Conservation (phyloP, 2,329 filamentous ascomycete species). For the Alternaria sp. region DNA sequence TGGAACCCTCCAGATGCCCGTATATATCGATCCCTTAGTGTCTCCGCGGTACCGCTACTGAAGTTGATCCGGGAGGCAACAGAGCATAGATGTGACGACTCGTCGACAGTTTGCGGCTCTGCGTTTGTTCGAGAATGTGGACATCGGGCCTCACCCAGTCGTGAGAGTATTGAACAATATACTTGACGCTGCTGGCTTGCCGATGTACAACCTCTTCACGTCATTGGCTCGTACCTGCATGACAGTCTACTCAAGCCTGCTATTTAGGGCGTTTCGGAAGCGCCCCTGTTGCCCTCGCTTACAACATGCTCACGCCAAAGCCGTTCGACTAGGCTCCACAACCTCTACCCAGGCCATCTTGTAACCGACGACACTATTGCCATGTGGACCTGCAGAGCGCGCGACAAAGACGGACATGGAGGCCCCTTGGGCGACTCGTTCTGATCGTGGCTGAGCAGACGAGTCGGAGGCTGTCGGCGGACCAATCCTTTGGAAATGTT, state of each 20-base stretch:
- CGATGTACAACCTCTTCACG: conserved; percentile 11
- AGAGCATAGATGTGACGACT: neutral
- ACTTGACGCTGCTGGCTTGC: conserved; percentile 25
- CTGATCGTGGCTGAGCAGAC: conserved; percentile 40
- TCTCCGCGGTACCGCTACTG: neutral
- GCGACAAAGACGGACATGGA: conserved; percentile 42
- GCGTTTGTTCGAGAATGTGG: conserved; percentile 5
- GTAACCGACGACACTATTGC: conserved; percentile 25
- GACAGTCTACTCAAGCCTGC: conserved; percentile 25
- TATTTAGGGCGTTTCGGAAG: conserved; percentile 44
- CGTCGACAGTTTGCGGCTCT: conserved; percentile 10
- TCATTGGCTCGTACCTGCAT: conserved; percentile 40
- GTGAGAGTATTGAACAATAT: conserved; percentile 16
- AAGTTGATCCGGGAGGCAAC: neutral
- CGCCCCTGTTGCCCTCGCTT: conserved; percentile 30
- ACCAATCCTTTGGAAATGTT: conserved; percentile 33
- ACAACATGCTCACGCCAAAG: conserved; percentile 17
- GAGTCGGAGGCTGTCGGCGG: conserved; percentile 20
- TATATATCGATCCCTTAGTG: neutral
- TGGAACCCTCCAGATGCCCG: neutral
- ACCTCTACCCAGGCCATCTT: conserved; percentile 20
- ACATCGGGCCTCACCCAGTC: conserved; percentile 17
- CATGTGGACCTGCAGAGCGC: conserved; percentile 37
- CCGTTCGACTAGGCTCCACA: conserved; percentile 30
- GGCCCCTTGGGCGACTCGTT: conserved; percentile 17